phyloP scores from a whole-genome alignment of 169 alveolate genomes.

The Plasmodium gaboni region DNA sequence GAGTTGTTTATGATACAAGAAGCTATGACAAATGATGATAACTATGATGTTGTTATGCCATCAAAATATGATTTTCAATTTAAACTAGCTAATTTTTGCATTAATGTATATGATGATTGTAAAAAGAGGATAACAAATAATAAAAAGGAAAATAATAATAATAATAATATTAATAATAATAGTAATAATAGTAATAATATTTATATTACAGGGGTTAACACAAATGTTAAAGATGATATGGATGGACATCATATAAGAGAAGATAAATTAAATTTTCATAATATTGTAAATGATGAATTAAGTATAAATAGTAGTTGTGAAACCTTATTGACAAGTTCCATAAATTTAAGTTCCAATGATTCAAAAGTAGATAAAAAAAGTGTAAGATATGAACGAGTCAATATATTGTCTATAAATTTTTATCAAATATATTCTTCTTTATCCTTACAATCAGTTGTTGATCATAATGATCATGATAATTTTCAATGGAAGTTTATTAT shows the following conservation, averaged over 20 bases:
- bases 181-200: background rate
- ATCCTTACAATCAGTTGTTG: conserved; percentile 78
- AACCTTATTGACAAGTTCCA: conserved; percentile 12
- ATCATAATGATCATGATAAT: conserved; percentile 81
- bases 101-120: conserved; percentile 78
- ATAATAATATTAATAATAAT: background rate
- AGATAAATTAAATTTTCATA: background rate
- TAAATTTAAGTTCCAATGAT: conserved; percentile 10
- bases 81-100: conserved; percentile 77
- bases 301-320: conserved; percentile 12
- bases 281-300: background rate
- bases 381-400: conserved; percentile 33
- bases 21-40: conserved; percentile 78
- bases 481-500: conserved; percentile 80
- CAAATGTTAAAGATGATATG: too few relatives aligned
- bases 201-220: background rate
- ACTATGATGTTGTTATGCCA: conserved; percentile 81
- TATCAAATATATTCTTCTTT: conserved; percentile 79
- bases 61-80: conserved; percentile 79
- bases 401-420: conserved; percentile 78
- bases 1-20: conserved; percentile 78
- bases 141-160: background rate
- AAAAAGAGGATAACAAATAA: background rate
- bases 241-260: background rate
- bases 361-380: background rate